phyloP scores from a whole-genome alignment of 2,329 filamentous ascomycete species.

The Stagonosporopsis vannaccii region DNA sequence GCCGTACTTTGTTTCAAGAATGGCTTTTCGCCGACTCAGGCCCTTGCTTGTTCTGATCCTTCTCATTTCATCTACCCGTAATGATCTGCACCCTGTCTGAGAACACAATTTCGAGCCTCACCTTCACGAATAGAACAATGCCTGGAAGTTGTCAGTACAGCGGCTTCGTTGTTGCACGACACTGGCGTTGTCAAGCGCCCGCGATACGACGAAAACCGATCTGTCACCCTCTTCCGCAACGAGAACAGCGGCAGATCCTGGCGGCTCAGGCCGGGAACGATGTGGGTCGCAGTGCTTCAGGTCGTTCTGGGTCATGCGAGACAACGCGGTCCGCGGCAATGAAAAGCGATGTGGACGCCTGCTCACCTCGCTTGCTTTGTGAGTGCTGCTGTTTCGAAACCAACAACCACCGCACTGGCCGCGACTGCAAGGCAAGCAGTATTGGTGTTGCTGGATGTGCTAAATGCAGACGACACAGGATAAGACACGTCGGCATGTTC shows the following conservation, averaged over 20 bases:
- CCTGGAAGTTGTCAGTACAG: neutral
- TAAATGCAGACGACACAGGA: neutral
- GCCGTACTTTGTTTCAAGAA: constrained; percentile 20
- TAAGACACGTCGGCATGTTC: constrained; percentile 5
- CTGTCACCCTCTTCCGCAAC: constrained; percentile 12
- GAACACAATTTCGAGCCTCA: neutral
- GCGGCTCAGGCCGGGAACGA: constrained; percentile 17
- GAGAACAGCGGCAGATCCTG: constrained; percentile 17
- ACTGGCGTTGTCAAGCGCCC: neutral
- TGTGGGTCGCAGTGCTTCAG: constrained; percentile 19
- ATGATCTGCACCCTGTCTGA: constrained; percentile 7
- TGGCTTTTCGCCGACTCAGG: constrained; percentile 6
- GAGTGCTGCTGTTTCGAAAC: constrained; percentile 14
- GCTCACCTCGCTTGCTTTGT: constrained; percentile 8
- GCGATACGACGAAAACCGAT: constrained; percentile 6
- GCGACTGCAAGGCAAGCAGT: constrained; percentile 1
- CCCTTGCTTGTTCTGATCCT: constrained; percentile 20
- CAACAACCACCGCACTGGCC: constrained; percentile 4
- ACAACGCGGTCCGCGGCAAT: constrained; percentile 7
- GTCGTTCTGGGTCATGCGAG: constrained; percentile 18
- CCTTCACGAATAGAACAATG: neutral
- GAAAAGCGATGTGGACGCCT: constrained; percentile 1
- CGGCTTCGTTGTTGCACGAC: neutral
- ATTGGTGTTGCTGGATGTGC: neutral
- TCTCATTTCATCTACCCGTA: constrained; percentile 10